Percentiles rank a stretch among this genome's conserved stretches.
These are phyloP conservation scores for Lachnellula suecica DNA, from an alignment of 2,329 filamentous ascomycete genomes.

Conservation along the genomic window DNA sequence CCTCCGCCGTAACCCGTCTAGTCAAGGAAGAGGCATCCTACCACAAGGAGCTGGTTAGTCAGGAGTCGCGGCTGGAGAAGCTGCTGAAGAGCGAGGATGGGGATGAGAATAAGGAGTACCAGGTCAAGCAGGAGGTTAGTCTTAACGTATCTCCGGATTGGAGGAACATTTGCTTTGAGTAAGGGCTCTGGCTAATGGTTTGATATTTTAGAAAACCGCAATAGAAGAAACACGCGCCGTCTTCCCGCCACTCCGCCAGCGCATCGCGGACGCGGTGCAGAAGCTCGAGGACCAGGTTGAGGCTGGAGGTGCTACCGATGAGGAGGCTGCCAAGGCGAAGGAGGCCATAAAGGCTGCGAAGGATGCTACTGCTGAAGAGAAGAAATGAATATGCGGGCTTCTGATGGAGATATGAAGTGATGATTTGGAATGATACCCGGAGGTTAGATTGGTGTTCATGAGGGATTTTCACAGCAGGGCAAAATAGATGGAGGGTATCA, in stretches of 20 bases:
- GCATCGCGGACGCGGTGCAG: constrained; percentile 69
- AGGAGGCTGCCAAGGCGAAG: constrained; percentile 45
- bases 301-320: constrained; percentile 51
- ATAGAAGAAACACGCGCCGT: constrained; percentile 86
- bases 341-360: constrained; percentile 52
- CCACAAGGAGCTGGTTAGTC: constrained; percentile 77
- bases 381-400: constrained; percentile 2
- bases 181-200: background rate
- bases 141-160: background rate
- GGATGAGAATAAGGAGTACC: constrained; percentile 75
- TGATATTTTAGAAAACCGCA: constrained; percentile 42
- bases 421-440: constrained; percentile 12
- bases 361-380: constrained; percentile 18
- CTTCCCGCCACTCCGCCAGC: constrained; percentile 68
- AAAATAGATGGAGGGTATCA: constrained; percentile 24
- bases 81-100: constrained; percentile 49
- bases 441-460: constrained; percentile 4
- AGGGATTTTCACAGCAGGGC: background rate
- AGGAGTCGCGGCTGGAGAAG: constrained; percentile 69
- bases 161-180: background rate
- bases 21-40: constrained; percentile 92
- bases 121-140: constrained; percentile 82
- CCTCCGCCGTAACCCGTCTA: constrained; percentile 75
- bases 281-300: constrained; percentile 78
- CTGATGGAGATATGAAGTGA: constrained; percentile 1